Base-by-base conservation (phyloP, 1,139 yeast genomes). In the Debaryomyces subglobosus region DNA sequence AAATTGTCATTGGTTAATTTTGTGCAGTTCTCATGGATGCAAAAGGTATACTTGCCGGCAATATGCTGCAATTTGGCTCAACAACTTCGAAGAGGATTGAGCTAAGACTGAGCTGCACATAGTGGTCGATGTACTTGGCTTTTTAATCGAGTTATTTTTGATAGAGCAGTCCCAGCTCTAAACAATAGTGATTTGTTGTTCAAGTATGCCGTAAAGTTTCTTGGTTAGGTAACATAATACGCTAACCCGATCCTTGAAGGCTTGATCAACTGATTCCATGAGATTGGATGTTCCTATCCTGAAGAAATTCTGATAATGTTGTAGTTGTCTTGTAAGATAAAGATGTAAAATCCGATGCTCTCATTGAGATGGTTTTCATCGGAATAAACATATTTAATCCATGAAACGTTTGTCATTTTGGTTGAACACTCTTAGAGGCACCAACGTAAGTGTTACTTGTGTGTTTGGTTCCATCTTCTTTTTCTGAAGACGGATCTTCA, bases 211-310 rank as follows among this genome's bases (percentile, higher is more conserved):
- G 9, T 47, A 49, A 7, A 67, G 64, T 64, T 5, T 39, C 15
- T 2, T 34, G 15, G 33, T 44, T 46, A 8, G 77, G 77, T 21
- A 51, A 59, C 1, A 68, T 1, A 59, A 49, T 5, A 60, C 64
- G 46, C 68, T 74, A 3, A 69, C 67, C 38, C 77, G 58, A 54
- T 71, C 77, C 4, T 68, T 39, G 47, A 71, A 70, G 1, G 78
- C 59, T 1, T 37, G 15, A 46, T 70, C 74, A 9, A 70, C 48
- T 0, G 64, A 54, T 12, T 57, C 53, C 1, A 67, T 32, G 20
- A 69, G 51, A 49, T 72, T 72, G 1, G 76, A 66, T 4, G 77
- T 72, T 2, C 75, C 65, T 12, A 71, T 53, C 0, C 69, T 58
- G 6, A 68, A 44, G 37, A 68, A 55, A 47, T 71, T 71, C 9